phyloP scores from a whole-genome alignment of 805 yeast species.

The Yamadazyma philogaea region DNA sequence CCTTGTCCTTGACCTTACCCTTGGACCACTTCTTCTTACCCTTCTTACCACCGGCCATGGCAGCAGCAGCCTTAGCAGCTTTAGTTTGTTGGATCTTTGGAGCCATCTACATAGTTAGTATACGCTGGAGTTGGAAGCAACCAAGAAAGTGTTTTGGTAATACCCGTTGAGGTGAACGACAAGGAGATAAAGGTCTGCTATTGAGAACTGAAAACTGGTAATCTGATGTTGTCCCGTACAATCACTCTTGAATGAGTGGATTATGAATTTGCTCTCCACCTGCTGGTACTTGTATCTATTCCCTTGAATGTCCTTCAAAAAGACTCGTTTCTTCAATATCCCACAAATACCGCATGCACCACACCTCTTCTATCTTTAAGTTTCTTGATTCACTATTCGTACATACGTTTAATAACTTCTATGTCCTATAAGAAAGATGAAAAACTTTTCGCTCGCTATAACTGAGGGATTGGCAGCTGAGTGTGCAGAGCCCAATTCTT shows the following conservation, averaged over 20 bases:
- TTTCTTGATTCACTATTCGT: slow-evolving; percentile 1
- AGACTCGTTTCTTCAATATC: no score
- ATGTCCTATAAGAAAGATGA: slow-evolving; percentile 9
- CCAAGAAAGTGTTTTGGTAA: no score
- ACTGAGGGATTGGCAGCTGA: not conserved
- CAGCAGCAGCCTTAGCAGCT: slow-evolving; percentile 99
- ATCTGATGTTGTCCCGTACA: no score
- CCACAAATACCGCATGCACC: not conserved
- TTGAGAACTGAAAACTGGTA: no score
- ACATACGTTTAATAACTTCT: slow-evolving; percentile 13
- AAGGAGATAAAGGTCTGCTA: no score
- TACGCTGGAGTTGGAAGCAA: not conserved
- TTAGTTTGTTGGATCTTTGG: slow-evolving; percentile 98
- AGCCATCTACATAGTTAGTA: slow-evolving; percentile 64
- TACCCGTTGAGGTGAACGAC: no score
- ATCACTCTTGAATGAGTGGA: no score
- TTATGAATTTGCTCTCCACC: no score
- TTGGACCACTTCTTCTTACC: slow-evolving; percentile 99
- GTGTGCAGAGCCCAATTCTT: not conserved
- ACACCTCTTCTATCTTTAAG: no score
- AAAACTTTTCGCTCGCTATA: slow-evolving; percentile 5
- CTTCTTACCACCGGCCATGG: slow-evolving; percentile 99
- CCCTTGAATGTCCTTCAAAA: no score
- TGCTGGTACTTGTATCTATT: no score
- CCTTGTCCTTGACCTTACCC: slow-evolving; percentile 99